Percentiles rank a stretch among this genome's conserved stretches.
Evolutionary conservation across 2,329 filamentous ascomycete genomes (phyloP).

Genomic region (Fusarium mundagurra): DNA sequence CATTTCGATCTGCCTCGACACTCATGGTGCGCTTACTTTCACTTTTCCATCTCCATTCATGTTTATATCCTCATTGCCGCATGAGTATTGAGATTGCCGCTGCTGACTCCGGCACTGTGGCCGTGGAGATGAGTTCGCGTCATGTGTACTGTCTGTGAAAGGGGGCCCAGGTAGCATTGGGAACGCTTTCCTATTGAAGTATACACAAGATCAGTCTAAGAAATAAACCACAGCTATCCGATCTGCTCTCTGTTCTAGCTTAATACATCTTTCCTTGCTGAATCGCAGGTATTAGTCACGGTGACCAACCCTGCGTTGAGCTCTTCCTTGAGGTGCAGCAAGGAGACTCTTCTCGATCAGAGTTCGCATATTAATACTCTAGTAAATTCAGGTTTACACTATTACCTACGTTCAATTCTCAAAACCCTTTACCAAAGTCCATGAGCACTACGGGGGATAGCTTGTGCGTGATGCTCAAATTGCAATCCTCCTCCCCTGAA

Average conservation of each 20-base stretch:
- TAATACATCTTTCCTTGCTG: background rate
- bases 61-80: background rate
- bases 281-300: background rate
- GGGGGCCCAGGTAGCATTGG: background rate
- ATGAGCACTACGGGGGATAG: background rate
- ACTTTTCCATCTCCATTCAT: background rate
- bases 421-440: too few species aligned
- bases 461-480: background rate
- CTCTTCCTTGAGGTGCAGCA: background rate
- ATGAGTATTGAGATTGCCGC: background rate
- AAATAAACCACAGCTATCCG: too few species aligned
- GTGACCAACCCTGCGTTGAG: background rate
- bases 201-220: too few species aligned
- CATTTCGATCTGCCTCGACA: background rate
- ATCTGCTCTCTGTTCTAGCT: background rate
- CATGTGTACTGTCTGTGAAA: background rate
- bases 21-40: background rate
- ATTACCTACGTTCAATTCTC: too few species aligned
- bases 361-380: background rate
- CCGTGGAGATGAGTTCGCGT: background rate
- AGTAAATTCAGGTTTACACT: rapidly evolving
- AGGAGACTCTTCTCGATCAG: background rate
- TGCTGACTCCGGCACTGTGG: background rate
- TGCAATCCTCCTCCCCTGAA: too few species aligned
- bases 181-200: background rate